Evolutionary conservation across 2,329 filamentous ascomycete species (phyloP), one percentile per base, ranked within the genome.

Genomic region (Talaromyces pinophilus): DNA sequence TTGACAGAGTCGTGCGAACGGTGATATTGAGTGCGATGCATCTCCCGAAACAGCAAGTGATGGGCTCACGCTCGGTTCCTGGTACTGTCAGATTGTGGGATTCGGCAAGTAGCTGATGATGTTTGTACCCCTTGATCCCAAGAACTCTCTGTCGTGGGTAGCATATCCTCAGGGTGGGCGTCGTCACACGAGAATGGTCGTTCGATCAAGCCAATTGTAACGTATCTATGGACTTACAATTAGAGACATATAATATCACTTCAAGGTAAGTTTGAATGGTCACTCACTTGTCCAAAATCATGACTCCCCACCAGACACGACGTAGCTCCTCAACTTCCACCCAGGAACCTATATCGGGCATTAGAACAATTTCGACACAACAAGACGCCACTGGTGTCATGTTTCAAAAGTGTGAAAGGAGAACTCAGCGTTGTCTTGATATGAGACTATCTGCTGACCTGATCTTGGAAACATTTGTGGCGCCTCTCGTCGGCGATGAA

Each of bases 91-190:
- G 54, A 38, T 10, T 8, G 3, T 57, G 11, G 17, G 17, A 25
- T 59, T 40, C 11, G 54, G 17, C 28, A 25, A 40, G 30, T 40
- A 38, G 35, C 25, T 40, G 30, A 15, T 22, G 54, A 15, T 59
- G n/a, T 59, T 59, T 22, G 19, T 59, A 59, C 54, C 33, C 54
- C 54, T 33, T 59, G 54, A n/a, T 59, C 54, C 33, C 54, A 59
- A n/a, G 54, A 19, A 22, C n/a, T 40, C n/a, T 59, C 54, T 5
- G 30, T 40, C 15, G 33, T 40, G n/a, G 54, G 54, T 35, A 59
- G n/a, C 17, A 59, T 30, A 38, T 59, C 54, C 11, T 59, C 54
- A 35, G 35, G 35, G n/a, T 33, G 54, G 7, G 54, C 30, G 35
- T 40, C 54, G n/a, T 35, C 54, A 22, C 30, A 38, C n/a, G 54